These are phyloP conservation scores for Begonia loranthoides DNA, from an alignment of 306 rosid species.

Conservation along the genomic window DNA sequence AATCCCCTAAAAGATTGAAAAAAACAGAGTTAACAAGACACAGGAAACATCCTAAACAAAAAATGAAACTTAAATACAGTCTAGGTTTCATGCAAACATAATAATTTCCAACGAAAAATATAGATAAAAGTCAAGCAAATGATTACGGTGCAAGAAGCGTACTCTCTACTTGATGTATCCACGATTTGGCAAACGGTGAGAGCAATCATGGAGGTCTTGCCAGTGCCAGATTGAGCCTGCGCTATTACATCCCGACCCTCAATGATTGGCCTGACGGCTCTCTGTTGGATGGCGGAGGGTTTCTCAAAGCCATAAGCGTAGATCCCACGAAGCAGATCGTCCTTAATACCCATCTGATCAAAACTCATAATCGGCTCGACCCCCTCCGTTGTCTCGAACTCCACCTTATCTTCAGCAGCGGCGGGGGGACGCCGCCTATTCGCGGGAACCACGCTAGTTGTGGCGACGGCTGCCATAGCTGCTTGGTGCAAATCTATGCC, in stretches of 20 bases:
- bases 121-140: not conserved
- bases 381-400: constrained; percentile 80
- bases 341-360: constrained; percentile 89
- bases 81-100: no score
- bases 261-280: constrained; percentile 85
- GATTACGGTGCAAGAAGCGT: constrained; percentile 12
- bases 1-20: no score
- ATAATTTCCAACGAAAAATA: no score
- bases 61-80: no score
- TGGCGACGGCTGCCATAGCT: constrained; percentile 32
- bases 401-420: constrained; percentile 50
- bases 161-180: constrained; percentile 75
- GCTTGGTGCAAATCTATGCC: not conserved
- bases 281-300: constrained; percentile 95
- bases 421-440: constrained; percentile 35
- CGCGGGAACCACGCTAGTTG: constrained; percentile 60
- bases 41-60: not conserved
- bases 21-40: no score
- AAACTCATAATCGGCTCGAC: constrained; percentile 66
- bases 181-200: constrained; percentile 86
- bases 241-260: constrained; percentile 96
- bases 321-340: constrained; percentile 80
- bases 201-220: constrained; percentile 95
- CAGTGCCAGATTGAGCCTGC: constrained; percentile 98
- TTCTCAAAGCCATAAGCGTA: constrained; percentile 89